phyloP scores from a whole-genome alignment of 2,329 filamentous ascomycete species.

The Colletotrichum graminicola region DNA sequence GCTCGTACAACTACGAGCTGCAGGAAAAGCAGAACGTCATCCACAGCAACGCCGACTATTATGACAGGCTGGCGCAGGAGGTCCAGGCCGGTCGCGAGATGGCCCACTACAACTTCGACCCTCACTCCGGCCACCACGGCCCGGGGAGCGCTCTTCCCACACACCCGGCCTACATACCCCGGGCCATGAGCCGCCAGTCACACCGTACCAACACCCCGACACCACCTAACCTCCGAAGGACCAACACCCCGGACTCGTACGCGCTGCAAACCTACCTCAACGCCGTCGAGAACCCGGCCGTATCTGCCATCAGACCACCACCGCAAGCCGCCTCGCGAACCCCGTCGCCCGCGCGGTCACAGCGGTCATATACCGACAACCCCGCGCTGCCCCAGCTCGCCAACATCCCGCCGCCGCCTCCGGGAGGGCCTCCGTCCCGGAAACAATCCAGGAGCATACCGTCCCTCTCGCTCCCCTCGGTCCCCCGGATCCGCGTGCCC shows the following conservation, averaged over 20 bases:
- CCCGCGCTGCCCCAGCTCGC: neutral
- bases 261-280: slow-evolving; percentile 54
- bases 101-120: slow-evolving; percentile 48
- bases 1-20: slow-evolving; percentile 43
- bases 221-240: slow-evolving; percentile 37
- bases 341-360: slow-evolving; percentile 20
- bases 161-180: slow-evolving; percentile 63
- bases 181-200: slow-evolving; percentile 49
- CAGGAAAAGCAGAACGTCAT: slow-evolving; percentile 46
- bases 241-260: slow-evolving; percentile 50
- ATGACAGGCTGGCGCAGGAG: slow-evolving; percentile 52
- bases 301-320: slow-evolving; percentile 24
- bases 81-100: slow-evolving; percentile 34
- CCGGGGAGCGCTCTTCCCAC: slow-evolving; percentile 55
- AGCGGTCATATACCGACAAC: slow-evolving; percentile 17
- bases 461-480: slow-evolving; percentile 53
- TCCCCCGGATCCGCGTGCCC: slow-evolving; percentile 54
- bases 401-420: slow-evolving; percentile 44
- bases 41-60: slow-evolving; percentile 55
- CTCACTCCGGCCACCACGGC: slow-evolving; percentile 43
- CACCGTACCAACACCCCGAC: slow-evolving; percentile 36
- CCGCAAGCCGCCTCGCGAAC: slow-evolving; percentile 34
- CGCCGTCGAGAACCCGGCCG: slow-evolving; percentile 47
- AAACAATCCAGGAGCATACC: slow-evolving; percentile 47
- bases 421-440: slow-evolving; percentile 43